Evolutionary conservation across 192 early-diverging fungal genomes (phyloP), one percentile per base, ranked within the genome.

Genomic region (Backusella macrospora): DNA sequence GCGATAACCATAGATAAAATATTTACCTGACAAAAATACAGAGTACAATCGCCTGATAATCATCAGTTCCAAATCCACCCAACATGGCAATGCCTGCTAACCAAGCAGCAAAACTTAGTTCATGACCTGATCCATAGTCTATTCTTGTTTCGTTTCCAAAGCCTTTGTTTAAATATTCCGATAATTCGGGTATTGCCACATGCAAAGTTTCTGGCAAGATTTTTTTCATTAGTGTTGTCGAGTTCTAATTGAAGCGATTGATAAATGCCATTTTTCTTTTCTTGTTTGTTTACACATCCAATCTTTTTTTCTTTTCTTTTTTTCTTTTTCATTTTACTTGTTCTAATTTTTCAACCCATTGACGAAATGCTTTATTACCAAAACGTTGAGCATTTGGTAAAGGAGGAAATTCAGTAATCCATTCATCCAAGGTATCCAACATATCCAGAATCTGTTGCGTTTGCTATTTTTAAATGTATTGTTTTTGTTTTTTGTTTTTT

Each of bases 51-150:
- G 93, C 92, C 6, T 85, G 76, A 68, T 88, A 88, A 78, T 98
- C 96, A 6, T 85, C 73, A 5, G 80, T 74, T 7, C 69, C 74
- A 29, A 96, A 77, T 37, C 86, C 77, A 3, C 87, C 93, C 39
- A 96, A 62, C 59, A 92, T 82, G 48, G 88, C 87, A 42, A 99
- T 81, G 74, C 92, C 94, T 72, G 86, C 85, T 43, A 99, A 81
- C 90, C 91, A 99, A 9, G 90, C 86, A 3, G 91, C 80, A 79
- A 99, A 99, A 37, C 88, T 88, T 29, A 97, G 83, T 80, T 99
- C 98, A 77, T 99, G 98, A 14, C 98, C 98, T 38, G 90, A 94
- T 16, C 98, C 98, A 78, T 99, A 99, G 81, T 99, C 98, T 18
- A 99, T 94, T 15, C 98, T 87, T 3, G 89, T 94, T 8, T 84